These are phyloP conservation scores for Phytophthora macrochlamydospora DNA, from an alignment of 352 stramenopile genomes.

Conservation along the genomic window DNA sequence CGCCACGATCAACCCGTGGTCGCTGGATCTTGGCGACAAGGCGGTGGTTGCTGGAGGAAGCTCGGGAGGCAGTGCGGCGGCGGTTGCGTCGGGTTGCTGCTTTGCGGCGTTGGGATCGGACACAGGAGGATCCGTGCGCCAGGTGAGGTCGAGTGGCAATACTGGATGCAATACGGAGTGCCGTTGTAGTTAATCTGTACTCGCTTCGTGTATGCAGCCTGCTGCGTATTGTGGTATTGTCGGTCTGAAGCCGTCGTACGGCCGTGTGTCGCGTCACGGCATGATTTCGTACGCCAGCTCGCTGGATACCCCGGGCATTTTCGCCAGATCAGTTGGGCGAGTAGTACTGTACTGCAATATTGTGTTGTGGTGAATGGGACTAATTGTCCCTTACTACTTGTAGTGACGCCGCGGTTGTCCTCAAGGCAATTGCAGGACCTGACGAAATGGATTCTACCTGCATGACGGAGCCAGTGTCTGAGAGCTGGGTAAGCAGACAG, in stretches of 20 bases:
- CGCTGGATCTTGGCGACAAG: slow-evolving; percentile 49
- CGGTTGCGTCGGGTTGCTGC: slow-evolving; percentile 91
- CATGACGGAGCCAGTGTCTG: slow-evolving; percentile 46
- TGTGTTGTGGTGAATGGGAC: background rate
- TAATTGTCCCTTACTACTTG: background rate
- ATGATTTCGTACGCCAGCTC: slow-evolving; percentile 97
- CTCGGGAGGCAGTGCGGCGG: slow-evolving; percentile 93
- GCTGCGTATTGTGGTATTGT: slow-evolving; percentile 96
- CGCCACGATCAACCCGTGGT: slow-evolving; percentile 91
- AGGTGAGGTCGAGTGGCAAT: slow-evolving; percentile 43
- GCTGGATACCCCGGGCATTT: slow-evolving; percentile 95
- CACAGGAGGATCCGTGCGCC: slow-evolving; percentile 96
- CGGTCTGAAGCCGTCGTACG: slow-evolving; percentile 98
- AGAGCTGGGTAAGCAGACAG: slow-evolving; percentile 59
- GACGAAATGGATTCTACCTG: slow-evolving; percentile 88
- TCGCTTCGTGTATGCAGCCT: slow-evolving; percentile 46
- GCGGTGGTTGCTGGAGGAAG: slow-evolving; percentile 92
- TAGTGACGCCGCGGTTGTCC: slow-evolving; percentile 79
- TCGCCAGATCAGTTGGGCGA: slow-evolving; percentile 86
- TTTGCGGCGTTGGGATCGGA: slow-evolving; percentile 96
- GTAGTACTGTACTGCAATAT: slow-evolving; percentile 1
- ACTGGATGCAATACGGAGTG: background rate
- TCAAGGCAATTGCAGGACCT: slow-evolving; percentile 80
- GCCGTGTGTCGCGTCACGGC: slow-evolving; percentile 95
- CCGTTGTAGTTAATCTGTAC: background rate